Evolutionary conservation across 192 early-diverging fungal genomes (phyloP).

Genomic region (Glomus cerebriforme): DNA sequence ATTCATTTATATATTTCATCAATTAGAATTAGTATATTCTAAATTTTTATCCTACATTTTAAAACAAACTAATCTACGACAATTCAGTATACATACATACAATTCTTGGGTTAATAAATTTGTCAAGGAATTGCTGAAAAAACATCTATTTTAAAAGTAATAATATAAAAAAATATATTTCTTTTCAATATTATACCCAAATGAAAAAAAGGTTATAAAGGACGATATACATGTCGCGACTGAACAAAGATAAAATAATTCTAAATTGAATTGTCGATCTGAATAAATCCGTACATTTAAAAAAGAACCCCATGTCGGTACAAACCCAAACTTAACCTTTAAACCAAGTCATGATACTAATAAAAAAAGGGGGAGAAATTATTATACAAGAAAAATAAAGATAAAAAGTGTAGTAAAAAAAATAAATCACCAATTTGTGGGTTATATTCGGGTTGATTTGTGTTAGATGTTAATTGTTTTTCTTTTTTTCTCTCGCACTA

Average conservation of each 20-base stretch:
- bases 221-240: background rate
- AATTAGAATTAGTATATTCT: background rate
- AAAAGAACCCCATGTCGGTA: background rate
- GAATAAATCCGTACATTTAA: background rate
- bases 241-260: background rate
- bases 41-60: background rate
- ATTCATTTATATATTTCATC: background rate
- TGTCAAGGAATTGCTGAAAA: background rate
- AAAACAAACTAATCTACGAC: background rate
- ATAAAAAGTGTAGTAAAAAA: background rate
- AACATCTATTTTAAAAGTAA: background rate
- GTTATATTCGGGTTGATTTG: background rate
- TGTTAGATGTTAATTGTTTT: background rate
- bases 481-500: constrained; percentile 15
- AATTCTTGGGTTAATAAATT: background rate
- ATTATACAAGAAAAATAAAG: background rate
- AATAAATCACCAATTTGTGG: background rate
- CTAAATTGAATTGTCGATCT: background rate
- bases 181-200: background rate
- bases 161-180: background rate
- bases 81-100: background rate
- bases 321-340: background rate
- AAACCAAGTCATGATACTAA: background rate
- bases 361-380: background rate
- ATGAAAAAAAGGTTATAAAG: background rate